Percentiles rank a stretch among this genome's conserved stretches.
Conservation (phyloP, 163 green algal genomes). For the Volvox carteri region DNA sequence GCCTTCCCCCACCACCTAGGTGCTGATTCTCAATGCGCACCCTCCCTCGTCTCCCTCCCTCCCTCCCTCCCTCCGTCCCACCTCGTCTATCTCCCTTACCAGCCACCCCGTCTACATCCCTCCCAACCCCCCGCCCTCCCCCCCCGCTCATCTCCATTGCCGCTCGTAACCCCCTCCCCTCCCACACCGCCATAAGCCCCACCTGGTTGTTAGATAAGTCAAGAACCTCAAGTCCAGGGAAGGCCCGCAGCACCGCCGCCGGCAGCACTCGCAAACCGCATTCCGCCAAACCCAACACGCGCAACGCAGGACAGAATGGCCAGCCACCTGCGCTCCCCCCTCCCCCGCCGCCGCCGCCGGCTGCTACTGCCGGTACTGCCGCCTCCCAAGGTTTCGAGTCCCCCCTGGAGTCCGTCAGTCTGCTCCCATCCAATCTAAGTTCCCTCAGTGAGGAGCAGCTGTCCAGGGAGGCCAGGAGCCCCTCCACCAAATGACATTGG, state of each 20-base stretch:
- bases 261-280: slow-evolving; percentile 31
- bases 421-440: neutral
- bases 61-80: neutral
- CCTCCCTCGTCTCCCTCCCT: neutral
- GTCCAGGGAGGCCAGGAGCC: neutral
- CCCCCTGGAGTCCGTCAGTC: neutral
- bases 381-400: slow-evolving; percentile 12
- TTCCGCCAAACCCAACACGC: neutral
- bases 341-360: too few species aligned
- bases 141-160: too few species aligned
- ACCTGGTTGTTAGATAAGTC: slow-evolving; percentile 43
- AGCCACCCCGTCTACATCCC: neutral
- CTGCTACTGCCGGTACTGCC: too few species aligned
- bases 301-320: neutral
- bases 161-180: neutral
- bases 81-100: neutral
- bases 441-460: neutral
- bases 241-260: neutral
- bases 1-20: too few species aligned
- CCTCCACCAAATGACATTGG: slow-evolving; percentile 20
- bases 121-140: neutral
- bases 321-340: neutral
- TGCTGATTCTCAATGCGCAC: too few species aligned
- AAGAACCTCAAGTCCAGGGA: slow-evolving; percentile 5
- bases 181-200: neutral